Conservation (phyloP, 345 rosid species). For the Gossypium thurberi region DNA sequence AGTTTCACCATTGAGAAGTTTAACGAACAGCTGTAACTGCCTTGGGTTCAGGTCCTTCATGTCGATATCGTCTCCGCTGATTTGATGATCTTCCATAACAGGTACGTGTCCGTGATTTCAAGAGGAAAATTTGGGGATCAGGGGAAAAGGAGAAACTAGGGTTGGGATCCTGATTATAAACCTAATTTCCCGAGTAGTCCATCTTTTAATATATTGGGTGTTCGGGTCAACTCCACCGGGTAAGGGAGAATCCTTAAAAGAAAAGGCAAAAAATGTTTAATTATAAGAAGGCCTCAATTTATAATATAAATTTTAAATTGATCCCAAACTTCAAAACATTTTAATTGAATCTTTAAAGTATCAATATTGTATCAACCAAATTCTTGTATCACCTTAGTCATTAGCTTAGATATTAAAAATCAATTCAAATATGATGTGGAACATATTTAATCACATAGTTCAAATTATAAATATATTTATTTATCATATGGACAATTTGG, state of each 20-base stretch:
- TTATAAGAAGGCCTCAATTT: no score
- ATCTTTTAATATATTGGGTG: neutral
- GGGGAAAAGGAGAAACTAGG: neutral
- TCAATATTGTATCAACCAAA: no score
- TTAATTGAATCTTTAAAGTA: no score
- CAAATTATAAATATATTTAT: no score
- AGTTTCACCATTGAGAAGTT: constrained; percentile 58
- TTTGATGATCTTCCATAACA: constrained; percentile 9
- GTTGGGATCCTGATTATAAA: neutral
- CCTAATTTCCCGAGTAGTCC: neutral
- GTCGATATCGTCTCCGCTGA: neutral
- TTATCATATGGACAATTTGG: no score
- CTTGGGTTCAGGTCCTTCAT: neutral
- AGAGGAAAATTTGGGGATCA: constrained; percentile 6
- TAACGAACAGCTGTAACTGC: constrained; percentile 61
- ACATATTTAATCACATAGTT: no score
- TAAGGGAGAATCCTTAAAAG: neutral
- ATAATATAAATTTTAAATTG: no score
- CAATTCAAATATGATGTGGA: no score
- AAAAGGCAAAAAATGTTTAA: neutral
- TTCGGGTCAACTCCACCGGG: neutral
- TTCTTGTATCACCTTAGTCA: no score
- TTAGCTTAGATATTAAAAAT: no score
- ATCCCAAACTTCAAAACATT: no score
- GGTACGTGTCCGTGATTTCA: neutral